These are phyloP conservation scores for Croton setiger DNA, from an alignment of 441 rosid genomes.

Conservation along the genomic window DNA sequence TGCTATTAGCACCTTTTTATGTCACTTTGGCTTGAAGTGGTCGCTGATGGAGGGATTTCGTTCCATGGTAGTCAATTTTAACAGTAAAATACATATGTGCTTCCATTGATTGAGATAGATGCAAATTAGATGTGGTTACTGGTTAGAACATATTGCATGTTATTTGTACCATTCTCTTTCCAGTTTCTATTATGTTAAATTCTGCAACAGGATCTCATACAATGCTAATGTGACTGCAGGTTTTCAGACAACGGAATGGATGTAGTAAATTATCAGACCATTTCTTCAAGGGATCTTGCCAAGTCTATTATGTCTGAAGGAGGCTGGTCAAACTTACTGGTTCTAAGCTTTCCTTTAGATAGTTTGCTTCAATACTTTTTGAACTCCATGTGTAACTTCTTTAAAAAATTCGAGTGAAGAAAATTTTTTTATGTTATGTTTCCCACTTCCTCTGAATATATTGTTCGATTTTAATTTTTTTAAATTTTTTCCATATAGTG, in stretches of 20 bases:
- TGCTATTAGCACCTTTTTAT: background rate
- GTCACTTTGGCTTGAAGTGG: background rate
- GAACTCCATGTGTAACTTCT: background rate
- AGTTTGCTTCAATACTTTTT: background rate
- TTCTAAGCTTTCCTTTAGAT: conserved; percentile 23
- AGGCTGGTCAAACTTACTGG: conserved; percentile 86
- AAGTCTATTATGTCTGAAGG: conserved; percentile 58
- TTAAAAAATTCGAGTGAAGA: background rate
- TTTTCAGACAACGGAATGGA: conserved; percentile 29
- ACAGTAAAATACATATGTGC: background rate
- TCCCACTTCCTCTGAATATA: background rate
- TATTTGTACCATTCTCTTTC: background rate
- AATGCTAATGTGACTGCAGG: conserved; percentile 23
- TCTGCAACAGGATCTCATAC: background rate
- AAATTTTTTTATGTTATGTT: background rate
- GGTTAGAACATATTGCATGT: background rate
- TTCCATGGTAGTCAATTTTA: background rate
- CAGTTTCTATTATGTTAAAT: background rate
- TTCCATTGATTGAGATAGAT: background rate
- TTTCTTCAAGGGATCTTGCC: conserved; percentile 72
- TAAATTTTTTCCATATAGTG: conserved; percentile 39
- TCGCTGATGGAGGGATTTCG: background rate
- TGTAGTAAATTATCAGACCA: conserved; percentile 64
- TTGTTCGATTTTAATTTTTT: background rate
- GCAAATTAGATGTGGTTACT: background rate